Conservation (phyloP, 805 yeast species). For the Suhomyces sp. region DNA sequence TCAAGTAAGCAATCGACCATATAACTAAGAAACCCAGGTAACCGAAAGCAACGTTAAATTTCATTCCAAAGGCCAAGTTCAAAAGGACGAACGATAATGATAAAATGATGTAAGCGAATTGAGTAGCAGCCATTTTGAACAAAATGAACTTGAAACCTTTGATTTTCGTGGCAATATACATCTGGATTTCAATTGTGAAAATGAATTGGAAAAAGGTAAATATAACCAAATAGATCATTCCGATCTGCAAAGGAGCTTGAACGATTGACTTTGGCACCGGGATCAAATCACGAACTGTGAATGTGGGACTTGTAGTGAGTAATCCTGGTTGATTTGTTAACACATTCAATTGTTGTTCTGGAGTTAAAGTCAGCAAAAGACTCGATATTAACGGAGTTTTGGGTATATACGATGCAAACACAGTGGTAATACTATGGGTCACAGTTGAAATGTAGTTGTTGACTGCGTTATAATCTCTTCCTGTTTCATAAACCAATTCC, state of each 20-base stretch:
- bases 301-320: constrained; percentile 24
- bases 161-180: constrained; percentile 25
- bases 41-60: constrained; percentile 24
- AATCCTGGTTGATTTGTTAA: constrained; percentile 21
- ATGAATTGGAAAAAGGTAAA: constrained; percentile 37
- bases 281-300: constrained; percentile 20
- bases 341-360: constrained; percentile 9
- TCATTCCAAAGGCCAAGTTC: constrained; percentile 29
- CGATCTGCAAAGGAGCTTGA: constrained; percentile 35
- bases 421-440: constrained; percentile 15
- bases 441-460: constrained; percentile 20
- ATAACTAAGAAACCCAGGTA: constrained; percentile 32
- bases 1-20: constrained; percentile 30
- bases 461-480: constrained; percentile 33
- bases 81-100: constrained; percentile 28
- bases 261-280: constrained; percentile 25
- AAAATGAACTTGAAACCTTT: constrained; percentile 25
- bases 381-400: constrained; percentile 17
- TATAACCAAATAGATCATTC: constrained; percentile 30
- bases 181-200: constrained; percentile 26
- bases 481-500: constrained; percentile 31
- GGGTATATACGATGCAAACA: constrained; percentile 17
- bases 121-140: constrained; percentile 26
- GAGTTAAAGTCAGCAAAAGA: constrained; percentile 14
- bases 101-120: constrained; percentile 26